Evolutionary conservation across 2,329 filamentous ascomycete genomes (phyloP), one percentile per base, ranked within the genome.

Genomic region (Dactylellina parvicollis): DNA sequence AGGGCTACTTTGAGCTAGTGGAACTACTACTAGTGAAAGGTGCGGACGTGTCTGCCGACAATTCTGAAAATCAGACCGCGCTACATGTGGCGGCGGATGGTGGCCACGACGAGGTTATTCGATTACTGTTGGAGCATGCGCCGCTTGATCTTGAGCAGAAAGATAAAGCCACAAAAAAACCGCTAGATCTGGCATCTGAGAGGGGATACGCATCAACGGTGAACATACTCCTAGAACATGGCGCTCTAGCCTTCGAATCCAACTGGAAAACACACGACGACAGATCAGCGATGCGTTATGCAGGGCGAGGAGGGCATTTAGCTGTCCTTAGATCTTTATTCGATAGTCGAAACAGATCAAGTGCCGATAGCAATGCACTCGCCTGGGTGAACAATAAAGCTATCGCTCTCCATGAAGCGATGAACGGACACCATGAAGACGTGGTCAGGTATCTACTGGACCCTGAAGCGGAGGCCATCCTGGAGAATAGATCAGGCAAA

Each of bases 131-230:
- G 1, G 46, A 57, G 4, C 42, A 44, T 28, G 32, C 22, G 20
- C 32, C 7, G 9, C 26, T 67, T 1, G 54, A 72, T 49, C 22
- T 62, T 14, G 59, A 75, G 14, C 32, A 52, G 4, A n/a, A n/a
- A 28, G 56, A 62, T 20, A 16, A 24, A 20, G 22, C 38, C 1
- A 20, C 20, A 1, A 36, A 55, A n/a, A 71, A 56, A 3, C 47
- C 66, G n/a, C n/a, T 71, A 40, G 57, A 62, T 55, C 12, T 62
- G 3, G 66, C 66, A 26, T 26, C 57, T 26, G 56, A 18, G n/a
- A 28, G n/a, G 1, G 66, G 66, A 14, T 16, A 54, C 18, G 14
- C 40, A 9, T n/a, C 30, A 1, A 38, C 42, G 1, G 55, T 60
- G 1, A 36, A 5, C 4, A 26, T 60, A 2, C 46, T 69, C 2